Conservation (phyloP, 306 rosid genomes). For the Benincasa hispida region DNA sequence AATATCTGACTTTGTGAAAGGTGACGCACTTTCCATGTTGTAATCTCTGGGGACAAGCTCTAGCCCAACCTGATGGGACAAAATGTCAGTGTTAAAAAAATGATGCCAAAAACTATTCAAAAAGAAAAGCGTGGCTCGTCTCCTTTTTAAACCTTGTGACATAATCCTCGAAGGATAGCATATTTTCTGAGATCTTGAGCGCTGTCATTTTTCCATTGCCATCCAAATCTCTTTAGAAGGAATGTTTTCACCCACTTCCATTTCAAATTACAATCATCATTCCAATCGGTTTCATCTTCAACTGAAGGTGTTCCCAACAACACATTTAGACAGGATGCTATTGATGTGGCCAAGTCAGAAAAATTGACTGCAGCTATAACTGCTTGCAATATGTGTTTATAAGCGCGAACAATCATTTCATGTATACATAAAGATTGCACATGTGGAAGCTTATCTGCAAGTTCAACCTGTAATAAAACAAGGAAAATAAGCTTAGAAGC, state of each 20-base stretch:
- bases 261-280: conserved; percentile 43
- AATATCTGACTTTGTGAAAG: conserved; percentile 67
- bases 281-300: conserved; percentile 39
- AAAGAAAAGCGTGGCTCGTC: neutral
- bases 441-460: conserved; percentile 95
- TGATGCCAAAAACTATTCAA: neutral
- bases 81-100: conserved; percentile 9
- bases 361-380: conserved; percentile 74
- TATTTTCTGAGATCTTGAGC: conserved; percentile 65
- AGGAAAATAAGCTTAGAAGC: conserved; percentile 5
- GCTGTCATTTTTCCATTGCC: conserved; percentile 65
- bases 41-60: conserved; percentile 92
- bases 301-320: conserved; percentile 59
- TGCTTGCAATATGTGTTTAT: conserved; percentile 87
- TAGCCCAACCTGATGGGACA: conserved; percentile 75
- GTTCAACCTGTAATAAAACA: conserved; percentile 59
- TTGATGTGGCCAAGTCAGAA: conserved; percentile 65
- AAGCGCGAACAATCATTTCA: conserved; percentile 94
- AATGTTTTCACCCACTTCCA: conserved; percentile 90
- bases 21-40: conserved; percentile 58
- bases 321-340: conserved; percentile 80
- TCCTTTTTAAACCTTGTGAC: conserved; percentile 62
- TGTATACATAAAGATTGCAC: conserved; percentile 89
- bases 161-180: conserved; percentile 85
- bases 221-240: conserved; percentile 73